Conservation (phyloP, 2,329 filamentous ascomycete genomes). For the Lachnellula occidentalis region DNA sequence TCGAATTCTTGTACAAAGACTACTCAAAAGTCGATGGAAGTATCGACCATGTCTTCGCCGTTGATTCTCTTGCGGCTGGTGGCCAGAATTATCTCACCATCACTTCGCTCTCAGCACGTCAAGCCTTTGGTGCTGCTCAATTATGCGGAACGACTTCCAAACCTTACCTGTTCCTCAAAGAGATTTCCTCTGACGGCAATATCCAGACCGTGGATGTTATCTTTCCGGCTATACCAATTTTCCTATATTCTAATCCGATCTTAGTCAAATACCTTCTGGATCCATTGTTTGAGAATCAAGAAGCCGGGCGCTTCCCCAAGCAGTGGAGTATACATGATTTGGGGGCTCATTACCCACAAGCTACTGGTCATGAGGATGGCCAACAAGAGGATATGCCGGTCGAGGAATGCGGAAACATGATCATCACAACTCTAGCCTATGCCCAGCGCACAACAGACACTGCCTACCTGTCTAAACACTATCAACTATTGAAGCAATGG, state of each 20-base stretch:
- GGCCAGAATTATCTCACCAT: constrained; percentile 72
- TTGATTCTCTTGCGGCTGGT: constrained; percentile 60
- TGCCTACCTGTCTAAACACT: constrained; percentile 58
- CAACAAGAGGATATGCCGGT: constrained; percentile 72
- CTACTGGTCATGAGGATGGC: constrained; percentile 64
- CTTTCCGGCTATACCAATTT: constrained; percentile 76
- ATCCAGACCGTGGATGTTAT: constrained; percentile 86
- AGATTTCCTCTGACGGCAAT: constrained; percentile 84
- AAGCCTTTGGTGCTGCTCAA: constrained; percentile 71
- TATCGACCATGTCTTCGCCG: constrained; percentile 65
- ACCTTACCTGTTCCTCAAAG: constrained; percentile 77
- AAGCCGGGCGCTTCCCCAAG: constrained; percentile 62
- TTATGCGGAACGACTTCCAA: constrained; percentile 65
- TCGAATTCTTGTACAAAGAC: constrained; percentile 73
- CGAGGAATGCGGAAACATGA: constrained; percentile 76
- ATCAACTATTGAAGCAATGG: constrained; percentile 71
- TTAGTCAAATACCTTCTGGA: constrained; percentile 55
- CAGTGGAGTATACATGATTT: constrained; percentile 70
- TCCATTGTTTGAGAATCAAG: constrained; percentile 62
- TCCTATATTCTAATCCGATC: constrained; percentile 71
- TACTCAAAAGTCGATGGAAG: constrained; percentile 57
- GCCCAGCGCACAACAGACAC: constrained; percentile 50
- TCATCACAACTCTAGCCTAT: constrained; percentile 75
- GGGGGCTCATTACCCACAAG: constrained; percentile 62
- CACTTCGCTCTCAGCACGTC: constrained; percentile 72